A percentile compares a stretch with the other conserved stretches of the same genome.
Evolutionary conservation across 1,139 yeast species (phyloP).

Genomic region (Geotrichum macrosporum): DNA sequence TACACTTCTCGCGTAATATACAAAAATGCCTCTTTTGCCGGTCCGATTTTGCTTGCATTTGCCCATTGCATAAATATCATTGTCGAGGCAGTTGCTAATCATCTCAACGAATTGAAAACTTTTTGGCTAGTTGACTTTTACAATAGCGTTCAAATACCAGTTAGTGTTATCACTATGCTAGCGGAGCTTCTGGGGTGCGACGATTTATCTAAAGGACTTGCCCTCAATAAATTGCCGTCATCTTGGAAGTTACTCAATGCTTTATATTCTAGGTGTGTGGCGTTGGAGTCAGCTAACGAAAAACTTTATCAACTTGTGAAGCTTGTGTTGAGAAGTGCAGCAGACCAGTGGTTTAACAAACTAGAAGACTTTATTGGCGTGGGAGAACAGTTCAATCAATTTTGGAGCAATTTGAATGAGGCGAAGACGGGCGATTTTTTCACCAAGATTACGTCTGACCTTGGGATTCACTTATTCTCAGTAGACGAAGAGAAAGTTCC

Average conservation of each 20-base stretch:
- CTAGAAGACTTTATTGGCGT: slow-evolving; percentile 28
- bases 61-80: slow-evolving; percentile 31
- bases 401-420: slow-evolving; percentile 15
- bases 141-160: slow-evolving; percentile 24
- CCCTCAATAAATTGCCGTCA: slow-evolving; percentile 29
- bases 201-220: slow-evolving; percentile 27
- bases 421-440: slow-evolving; percentile 15
- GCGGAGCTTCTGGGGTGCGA: slow-evolving; percentile 35
- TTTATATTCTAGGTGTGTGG: slow-evolving; percentile 26
- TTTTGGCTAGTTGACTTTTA: slow-evolving; percentile 23
- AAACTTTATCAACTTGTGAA: slow-evolving; percentile 25
- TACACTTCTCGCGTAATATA: slow-evolving; percentile 27
- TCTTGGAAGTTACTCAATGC: slow-evolving; percentile 30
- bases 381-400: slow-evolving; percentile 17
- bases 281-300: slow-evolving; percentile 26
- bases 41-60: slow-evolving; percentile 32
- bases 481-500: slow-evolving; percentile 21
- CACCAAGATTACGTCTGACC: slow-evolving; percentile 5
- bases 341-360: slow-evolving; percentile 29
- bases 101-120: slow-evolving; percentile 21
- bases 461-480: slow-evolving; percentile 14
- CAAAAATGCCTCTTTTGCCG: slow-evolving; percentile 18
- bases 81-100: slow-evolving; percentile 19
- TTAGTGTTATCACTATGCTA: slow-evolving; percentile 26
- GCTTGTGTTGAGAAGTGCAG: slow-evolving; percentile 26